These are phyloP conservation scores for Capsicum baccatum DNA, from an alignment of 257 asterid genomes.

Conservation along the genomic window DNA sequence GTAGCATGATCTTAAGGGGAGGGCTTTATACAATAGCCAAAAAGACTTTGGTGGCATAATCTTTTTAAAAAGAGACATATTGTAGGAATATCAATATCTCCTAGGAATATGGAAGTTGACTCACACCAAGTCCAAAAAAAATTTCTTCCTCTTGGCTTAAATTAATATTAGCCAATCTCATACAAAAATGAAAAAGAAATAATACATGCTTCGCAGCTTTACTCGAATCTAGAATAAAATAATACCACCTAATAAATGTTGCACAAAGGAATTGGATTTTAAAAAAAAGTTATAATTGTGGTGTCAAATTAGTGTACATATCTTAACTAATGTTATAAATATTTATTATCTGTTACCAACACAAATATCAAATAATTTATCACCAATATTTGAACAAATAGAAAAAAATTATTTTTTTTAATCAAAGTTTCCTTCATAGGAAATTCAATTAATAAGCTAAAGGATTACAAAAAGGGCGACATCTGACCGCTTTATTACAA, in stretches of 20 bases:
- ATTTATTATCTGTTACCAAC: too few relatives aligned
- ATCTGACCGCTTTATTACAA: too few relatives aligned
- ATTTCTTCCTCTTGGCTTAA: neutral
- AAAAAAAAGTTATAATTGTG: too few relatives aligned
- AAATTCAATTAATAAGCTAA: too few relatives aligned
- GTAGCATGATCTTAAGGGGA: constrained; percentile 11
- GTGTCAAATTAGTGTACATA: too few relatives aligned
- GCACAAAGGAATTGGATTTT: neutral
- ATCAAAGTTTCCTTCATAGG: too few relatives aligned
- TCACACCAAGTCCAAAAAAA: constrained; percentile 15
- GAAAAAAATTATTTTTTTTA: neutral
- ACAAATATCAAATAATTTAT: neutral
- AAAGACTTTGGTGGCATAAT: constrained; percentile 13
- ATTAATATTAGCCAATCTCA: neutral
- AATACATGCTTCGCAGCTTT: neutral
- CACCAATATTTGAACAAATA: neutral
- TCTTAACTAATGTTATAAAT: neutral
- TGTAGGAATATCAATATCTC: constrained; percentile 27
- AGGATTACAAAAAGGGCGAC: too few relatives aligned
- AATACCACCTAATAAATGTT: neutral
- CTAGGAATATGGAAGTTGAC: constrained; percentile 27
- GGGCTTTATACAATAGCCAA: neutral
- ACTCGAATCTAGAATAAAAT: neutral
- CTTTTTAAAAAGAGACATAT: neutral
- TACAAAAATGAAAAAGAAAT: neutral